Evolutionary conservation across 1,284 basidiomycete genomes (phyloP).

Genomic region (Apiotrichum akiyoshidainum): DNA sequence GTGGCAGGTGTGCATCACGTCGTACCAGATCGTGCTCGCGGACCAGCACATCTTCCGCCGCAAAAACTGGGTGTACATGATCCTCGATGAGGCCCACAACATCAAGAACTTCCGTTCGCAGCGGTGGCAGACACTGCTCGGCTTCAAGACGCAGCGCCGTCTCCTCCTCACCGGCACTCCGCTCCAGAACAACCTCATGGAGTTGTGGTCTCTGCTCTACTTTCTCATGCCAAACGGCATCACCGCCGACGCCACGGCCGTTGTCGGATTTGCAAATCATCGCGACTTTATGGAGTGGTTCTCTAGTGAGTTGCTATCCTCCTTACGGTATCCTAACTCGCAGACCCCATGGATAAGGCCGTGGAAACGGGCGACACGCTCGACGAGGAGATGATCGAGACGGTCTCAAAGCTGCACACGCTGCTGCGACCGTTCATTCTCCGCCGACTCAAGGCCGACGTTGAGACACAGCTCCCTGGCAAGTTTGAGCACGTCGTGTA

Average conservation of each 20-base stretch:
- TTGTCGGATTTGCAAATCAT: constrained; percentile 83
- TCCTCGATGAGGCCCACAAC: constrained; percentile 95
- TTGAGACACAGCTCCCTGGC: constrained; percentile 91
- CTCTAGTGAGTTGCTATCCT: constrained; percentile 67
- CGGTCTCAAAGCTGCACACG: constrained; percentile 84
- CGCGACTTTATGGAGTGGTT: constrained; percentile 98
- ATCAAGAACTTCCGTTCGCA: constrained; percentile 98
- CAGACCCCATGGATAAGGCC: constrained; percentile 89
- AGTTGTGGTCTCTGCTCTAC: constrained; percentile 91
- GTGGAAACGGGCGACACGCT: constrained; percentile 77
- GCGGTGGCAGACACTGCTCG: constrained; percentile 90
- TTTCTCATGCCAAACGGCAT: constrained; percentile 83
- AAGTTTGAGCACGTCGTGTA: constrained; percentile 93
- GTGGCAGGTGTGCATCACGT: constrained; percentile 95
- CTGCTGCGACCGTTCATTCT: constrained; percentile 91
- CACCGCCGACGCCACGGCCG: constrained; percentile 50
- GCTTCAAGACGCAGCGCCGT: constrained; percentile 85
- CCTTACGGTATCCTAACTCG: neutral
- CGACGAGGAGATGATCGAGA: constrained; percentile 81
- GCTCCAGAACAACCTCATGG: constrained; percentile 91
- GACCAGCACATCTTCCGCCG: constrained; percentile 94
- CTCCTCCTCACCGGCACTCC: constrained; percentile 89
- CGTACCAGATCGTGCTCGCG: constrained; percentile 86
- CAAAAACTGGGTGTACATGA: constrained; percentile 94
- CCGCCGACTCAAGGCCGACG: constrained; percentile 88